Percentiles rank a stretch among this genome's conserved stretches.
Evolutionary conservation across 2,329 filamentous ascomycete genomes (phyloP).

Genomic region (Alternaria consortialis): DNA sequence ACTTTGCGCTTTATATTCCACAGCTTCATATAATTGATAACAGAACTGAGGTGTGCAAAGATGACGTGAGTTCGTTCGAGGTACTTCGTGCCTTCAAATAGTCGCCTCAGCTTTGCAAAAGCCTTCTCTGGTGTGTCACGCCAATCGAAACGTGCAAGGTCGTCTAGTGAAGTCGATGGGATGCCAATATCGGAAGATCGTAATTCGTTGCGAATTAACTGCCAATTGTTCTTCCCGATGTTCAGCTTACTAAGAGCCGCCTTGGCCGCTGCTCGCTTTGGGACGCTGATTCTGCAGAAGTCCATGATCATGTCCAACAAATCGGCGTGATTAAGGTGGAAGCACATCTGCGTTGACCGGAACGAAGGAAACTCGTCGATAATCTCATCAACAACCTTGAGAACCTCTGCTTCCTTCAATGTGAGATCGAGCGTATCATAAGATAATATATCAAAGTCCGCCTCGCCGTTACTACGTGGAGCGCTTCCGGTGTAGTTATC

Average conservation of each 20-base stretch:
- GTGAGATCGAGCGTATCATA: slow-evolving; percentile 81
- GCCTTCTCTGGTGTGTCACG: slow-evolving; percentile 78
- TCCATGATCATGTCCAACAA: slow-evolving; percentile 89
- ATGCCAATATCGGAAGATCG: slow-evolving; percentile 83
- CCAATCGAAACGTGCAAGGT: slow-evolving; percentile 91
- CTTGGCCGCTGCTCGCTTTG: slow-evolving; percentile 75
- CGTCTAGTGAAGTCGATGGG: slow-evolving; percentile 88
- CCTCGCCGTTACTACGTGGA: slow-evolving; percentile 83
- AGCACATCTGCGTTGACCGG: slow-evolving; percentile 77
- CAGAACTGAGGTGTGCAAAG: slow-evolving; percentile 80
- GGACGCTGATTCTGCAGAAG: slow-evolving; percentile 78
- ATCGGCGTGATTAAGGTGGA: slow-evolving; percentile 88
- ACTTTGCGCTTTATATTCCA: slow-evolving; percentile 80
- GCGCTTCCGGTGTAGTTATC: slow-evolving; percentile 81
- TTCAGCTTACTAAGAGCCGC: slow-evolving; percentile 89
- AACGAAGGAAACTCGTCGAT: slow-evolving; percentile 81
- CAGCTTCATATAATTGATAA: slow-evolving; percentile 78
- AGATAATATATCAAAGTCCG: slow-evolving; percentile 96
- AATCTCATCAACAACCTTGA: slow-evolving; percentile 95
- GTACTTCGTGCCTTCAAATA: slow-evolving; percentile 64
- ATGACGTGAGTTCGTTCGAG: slow-evolving; percentile 62
- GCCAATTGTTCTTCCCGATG: slow-evolving; percentile 80
- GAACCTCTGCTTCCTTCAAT: slow-evolving; percentile 89
- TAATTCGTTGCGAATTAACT: slow-evolving; percentile 82
- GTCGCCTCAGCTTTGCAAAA: slow-evolving; percentile 67